Base-by-base conservation (phyloP, 2,329 filamentous ascomycete species). In the Clonostachys rosea region DNA sequence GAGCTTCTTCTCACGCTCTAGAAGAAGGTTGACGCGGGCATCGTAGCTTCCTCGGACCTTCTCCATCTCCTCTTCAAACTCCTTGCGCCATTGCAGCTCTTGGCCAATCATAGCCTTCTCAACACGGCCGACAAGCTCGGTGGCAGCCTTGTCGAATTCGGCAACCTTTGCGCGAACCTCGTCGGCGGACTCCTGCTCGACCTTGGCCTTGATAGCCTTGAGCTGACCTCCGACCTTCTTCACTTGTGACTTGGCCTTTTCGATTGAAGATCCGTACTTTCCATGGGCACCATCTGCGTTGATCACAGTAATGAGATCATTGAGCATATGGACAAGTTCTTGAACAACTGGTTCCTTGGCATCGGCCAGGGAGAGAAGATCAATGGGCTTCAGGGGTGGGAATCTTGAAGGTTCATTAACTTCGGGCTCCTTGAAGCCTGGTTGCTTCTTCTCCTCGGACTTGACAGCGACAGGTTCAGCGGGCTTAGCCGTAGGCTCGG, bases 321-420 rank as follows among this genome's bases (percentile, higher is more conserved):
- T 99, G 58, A 99, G 79, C 71, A 96, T 92, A 71, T 89, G 92
- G 50, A 95, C 90, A 6, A 99, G 76, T 59, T 97, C 90, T 68
- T 96, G 91, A 18, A 97, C 88, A 35, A 96, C 79, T 30, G 89
- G 88, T 63, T 97, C 92, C 50, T 84, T 82, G 46, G 87, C 89
- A 58, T 90, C 81, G 46, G 81, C 77, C 20, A 95, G 79, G 44
- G 79, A 79, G 49, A 96, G 73, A 51, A 91, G 83, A 61, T 96
- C 89, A 56, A 97, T 89, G 14, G 83, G 81, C 50, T 83, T 70
- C 17, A 84, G 71, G 40, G 85, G 79, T 47, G 81, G 81, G 61
- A 79, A 79, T 50, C 70, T 75, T 36, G 81, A 86, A 34, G 79
- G 83, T 67, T 85, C 81, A 60, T 86, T 76, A 51, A 86, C 80